phyloP scores from a whole-genome alignment of 768 basidiomycete genomes.

The Termitomyces eurrhizus region DNA sequence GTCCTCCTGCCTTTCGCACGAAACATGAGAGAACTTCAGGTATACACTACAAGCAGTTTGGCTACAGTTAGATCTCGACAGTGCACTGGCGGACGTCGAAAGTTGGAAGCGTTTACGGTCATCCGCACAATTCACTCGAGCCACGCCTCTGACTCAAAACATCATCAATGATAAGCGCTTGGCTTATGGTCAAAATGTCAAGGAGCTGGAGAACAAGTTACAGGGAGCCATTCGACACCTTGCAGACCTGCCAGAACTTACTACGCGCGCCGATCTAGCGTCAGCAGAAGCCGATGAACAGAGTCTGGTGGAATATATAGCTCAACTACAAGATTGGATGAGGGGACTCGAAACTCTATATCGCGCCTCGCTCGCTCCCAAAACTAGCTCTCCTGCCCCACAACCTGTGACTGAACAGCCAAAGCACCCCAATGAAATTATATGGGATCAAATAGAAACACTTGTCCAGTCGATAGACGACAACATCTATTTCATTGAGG shows the following conservation, averaged over 20 bases:
- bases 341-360: constrained; percentile 17
- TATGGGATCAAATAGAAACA: constrained; percentile 10
- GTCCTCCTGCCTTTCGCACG: neutral
- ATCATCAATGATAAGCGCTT: constrained; percentile 21
- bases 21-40: constrained; percentile 16
- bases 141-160: constrained; percentile 24
- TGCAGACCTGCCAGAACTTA: constrained; percentile 23
- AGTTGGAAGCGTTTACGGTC: constrained; percentile 28
- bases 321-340: constrained; percentile 30
- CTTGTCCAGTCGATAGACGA: constrained; percentile 7
- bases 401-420: neutral
- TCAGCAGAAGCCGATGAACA: constrained; percentile 18
- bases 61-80: constrained; percentile 20
- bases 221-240: constrained; percentile 22
- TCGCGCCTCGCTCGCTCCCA: neutral
- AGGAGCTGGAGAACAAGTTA: constrained; percentile 18
- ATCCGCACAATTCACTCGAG: constrained; percentile 24
- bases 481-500: constrained; percentile 1
- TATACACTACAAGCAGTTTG: constrained; percentile 24
- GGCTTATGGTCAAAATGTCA: constrained; percentile 15
- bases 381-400: neutral
- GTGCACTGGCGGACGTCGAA: constrained; percentile 19
- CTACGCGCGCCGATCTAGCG: constrained; percentile 2
- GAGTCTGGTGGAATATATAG: constrained; percentile 22
- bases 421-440: constrained; percentile 9